Evolutionary conservation across 345 rosid genomes (phyloP), one percentile per base, ranked within the genome.

Genomic region (Gossypium sturtianum): DNA sequence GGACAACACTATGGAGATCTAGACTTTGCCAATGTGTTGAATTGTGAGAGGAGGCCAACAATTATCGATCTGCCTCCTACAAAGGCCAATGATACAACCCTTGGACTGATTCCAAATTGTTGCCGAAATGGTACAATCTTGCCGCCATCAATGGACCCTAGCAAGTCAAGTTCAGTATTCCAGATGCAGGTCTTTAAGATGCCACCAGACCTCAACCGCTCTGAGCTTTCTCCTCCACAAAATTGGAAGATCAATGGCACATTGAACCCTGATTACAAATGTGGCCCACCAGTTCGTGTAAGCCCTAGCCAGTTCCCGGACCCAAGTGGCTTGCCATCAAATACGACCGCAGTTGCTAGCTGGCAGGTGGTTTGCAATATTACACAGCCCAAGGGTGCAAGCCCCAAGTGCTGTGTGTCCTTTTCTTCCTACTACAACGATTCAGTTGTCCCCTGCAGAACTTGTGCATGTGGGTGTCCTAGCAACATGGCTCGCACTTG

Each of bases 321-420:
- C 76, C 80, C 91, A 2, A 81, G 83, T 13, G 98, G 98, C 38
- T 84, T 90, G 2, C 88, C 91, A 49, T 81, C 86, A 2, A 86
- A 93, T 79, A 80, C 79, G 20, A 81, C 93, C 13, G 94, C 86
- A 9, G 83, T 90, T 81, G 94, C 94, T 0, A 95, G 97, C 77
- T 95, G 97, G 99, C 99, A 93, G 85, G 86, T 95, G 20, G 98
- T 91, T 45, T 95, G 99, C 86, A 95, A 95, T 80, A 95, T 95
- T 75, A 89, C 90, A 64, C 88, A 84, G 59, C 90, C 94, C 61
- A 75, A 90, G 84, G 94, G 90, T 3, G 82, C 71, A 1, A 81
- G 82, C 74, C 98, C 97, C n/a, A 85, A 76, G 68, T 95, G 97
- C 64, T 95, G 98, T 34, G 99, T 93, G 7, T 89, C 99, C 1